Base-by-base conservation (phyloP, 176 grass and related monocot species). In the Avena atlantica region DNA sequence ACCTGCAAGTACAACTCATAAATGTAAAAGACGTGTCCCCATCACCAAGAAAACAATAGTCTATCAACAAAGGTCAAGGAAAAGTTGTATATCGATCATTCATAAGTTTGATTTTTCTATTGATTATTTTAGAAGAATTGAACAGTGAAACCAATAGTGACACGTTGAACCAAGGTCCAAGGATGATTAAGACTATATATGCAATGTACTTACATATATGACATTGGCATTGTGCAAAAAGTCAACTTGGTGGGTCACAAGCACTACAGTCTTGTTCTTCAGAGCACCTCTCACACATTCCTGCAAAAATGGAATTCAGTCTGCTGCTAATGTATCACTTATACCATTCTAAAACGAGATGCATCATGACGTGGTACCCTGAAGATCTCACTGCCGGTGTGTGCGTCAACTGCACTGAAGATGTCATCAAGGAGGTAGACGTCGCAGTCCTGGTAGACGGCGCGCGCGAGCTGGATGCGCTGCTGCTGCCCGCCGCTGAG, bases 401-500 rank as follows among this genome's bases (percentile, higher is more conserved):
- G 96, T 6, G 96, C 93, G 58, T 98, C 96, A 1, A 98, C 93
- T 0, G 96, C 96, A 5, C 96, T 98, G 81, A 95, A 95, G 69
- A 98, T 91, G 67, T 98, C 96, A 25, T 98, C 96, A 10, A 98
- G 96, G 49, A 98, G 93, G 78, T 95, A 98, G 66, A 98, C 29
- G 4, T 98, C 93, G 3, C 70, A 88, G 40, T 98, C 96, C 83
- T 98, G 96, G 31, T 95, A 98, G 51, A 98, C 91, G 8, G 96
- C 96, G 17, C 96, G 83, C 19, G 96, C 96, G 5, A 98, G 90
- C 91, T 98, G 96, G 20, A 98, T 95, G 8, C 96, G 90, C 81
- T 98, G 96, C 91, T 98, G 95, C 78, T 98, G 93, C 0, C 96
- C 96, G 2, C 96, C 96, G 44, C 96, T 98, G 50, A 98, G 91